Conservation (phyloP, 148 eudicot genomes). For the Chenopodium album region DNA sequence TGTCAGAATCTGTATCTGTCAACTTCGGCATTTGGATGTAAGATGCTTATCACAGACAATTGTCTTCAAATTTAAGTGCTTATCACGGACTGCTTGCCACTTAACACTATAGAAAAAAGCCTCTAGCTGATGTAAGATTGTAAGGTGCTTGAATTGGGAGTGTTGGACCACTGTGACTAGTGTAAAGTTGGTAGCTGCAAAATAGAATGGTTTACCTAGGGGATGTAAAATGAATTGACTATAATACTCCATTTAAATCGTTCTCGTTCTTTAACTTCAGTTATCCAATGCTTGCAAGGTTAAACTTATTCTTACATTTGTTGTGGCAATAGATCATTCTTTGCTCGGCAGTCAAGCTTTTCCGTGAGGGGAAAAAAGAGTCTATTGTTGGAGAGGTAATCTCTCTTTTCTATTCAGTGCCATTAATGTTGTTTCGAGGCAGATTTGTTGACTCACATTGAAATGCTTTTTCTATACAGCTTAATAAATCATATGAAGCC, state of each 20-base stretch:
- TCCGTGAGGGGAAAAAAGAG: conserved; percentile 72
- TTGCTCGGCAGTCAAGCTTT: conserved; percentile 88
- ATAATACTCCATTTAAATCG: too few relatives aligned
- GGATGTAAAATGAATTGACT: neutral
- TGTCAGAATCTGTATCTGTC: neutral
- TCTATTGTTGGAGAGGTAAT: conserved; percentile 79
- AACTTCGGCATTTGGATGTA: neutral
- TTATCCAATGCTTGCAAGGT: neutral
- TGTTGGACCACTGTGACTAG: neutral
- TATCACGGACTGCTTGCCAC: neutral
- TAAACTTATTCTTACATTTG: neutral
- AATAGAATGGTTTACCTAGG: neutral
- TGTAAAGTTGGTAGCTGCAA: neutral
- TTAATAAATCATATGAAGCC: conserved; percentile 65
- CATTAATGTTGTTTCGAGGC: neutral
- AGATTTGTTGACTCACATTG: conserved; percentile 6
- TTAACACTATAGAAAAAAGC: too few relatives aligned
- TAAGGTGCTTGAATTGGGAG: too few relatives aligned
- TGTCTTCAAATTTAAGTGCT: neutral
- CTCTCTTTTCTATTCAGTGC: neutral
- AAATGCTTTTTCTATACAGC: conserved; percentile 40
- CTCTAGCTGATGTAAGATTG: neutral
- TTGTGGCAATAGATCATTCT: conserved; percentile 61
- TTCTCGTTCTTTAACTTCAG: neutral
- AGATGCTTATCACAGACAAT: neutral